Conservation (phyloP, 805 yeast genomes). For the Ogataea ramenticola region DNA sequence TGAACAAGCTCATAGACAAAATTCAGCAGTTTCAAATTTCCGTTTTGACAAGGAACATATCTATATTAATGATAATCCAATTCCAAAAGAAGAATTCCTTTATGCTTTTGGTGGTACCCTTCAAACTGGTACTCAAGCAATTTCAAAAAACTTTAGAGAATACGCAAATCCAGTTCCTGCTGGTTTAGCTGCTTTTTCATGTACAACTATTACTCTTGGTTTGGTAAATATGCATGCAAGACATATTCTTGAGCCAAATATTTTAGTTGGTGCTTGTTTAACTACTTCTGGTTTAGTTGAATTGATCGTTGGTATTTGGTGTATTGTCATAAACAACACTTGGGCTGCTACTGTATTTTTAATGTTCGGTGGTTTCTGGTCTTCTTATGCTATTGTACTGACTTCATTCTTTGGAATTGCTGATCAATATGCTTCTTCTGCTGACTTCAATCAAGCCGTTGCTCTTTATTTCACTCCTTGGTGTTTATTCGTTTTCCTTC, state of each 20-base stretch:
- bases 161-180: constrained; percentile 46
- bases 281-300: constrained; percentile 46
- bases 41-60: constrained; percentile 36
- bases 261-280: constrained; percentile 37
- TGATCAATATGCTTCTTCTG: constrained; percentile 27
- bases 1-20: background rate
- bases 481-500: constrained; percentile 41
- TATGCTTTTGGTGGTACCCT: constrained; percentile 58
- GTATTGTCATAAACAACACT: constrained; percentile 42
- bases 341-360: constrained; percentile 49
- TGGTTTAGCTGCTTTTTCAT: constrained; percentile 43
- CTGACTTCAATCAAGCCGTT: constrained; percentile 34
- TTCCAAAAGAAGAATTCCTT: constrained; percentile 48
- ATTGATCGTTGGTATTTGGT: constrained; percentile 44
- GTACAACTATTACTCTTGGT: constrained; percentile 41
- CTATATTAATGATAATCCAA: constrained; percentile 33
- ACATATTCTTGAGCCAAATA: constrained; percentile 35
- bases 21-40: constrained; percentile 15
- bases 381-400: constrained; percentile 38
- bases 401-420: constrained; percentile 37
- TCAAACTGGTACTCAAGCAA: constrained; percentile 32
- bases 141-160: constrained; percentile 16
- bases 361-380: constrained; percentile 51
- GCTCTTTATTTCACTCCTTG: constrained; percentile 46
- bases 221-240: constrained; percentile 38